phyloP scores from a whole-genome alignment of 208 protist genomes.

The Trypanosoma boissoni region DNA sequence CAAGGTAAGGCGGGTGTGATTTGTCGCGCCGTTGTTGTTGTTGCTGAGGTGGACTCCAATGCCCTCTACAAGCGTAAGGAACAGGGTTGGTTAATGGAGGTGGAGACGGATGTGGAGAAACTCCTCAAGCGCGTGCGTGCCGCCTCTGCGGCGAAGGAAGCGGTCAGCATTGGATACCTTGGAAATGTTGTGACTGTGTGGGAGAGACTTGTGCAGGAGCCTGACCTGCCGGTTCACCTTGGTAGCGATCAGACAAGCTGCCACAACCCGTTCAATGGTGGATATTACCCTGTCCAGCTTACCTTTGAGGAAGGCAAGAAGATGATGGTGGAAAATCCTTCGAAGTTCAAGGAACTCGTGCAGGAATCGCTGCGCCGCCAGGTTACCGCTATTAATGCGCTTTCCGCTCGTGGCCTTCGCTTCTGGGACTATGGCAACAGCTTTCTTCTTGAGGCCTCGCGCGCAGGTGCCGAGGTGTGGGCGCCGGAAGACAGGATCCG shows the following conservation, averaged over 20 bases:
- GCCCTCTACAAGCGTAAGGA: slow-evolving; percentile 72
- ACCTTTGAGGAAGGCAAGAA: slow-evolving; percentile 78
- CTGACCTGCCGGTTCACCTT: slow-evolving; percentile 53
- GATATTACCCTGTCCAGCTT: slow-evolving; percentile 86
- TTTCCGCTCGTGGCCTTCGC: slow-evolving; percentile 48
- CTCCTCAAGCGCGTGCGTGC: slow-evolving; percentile 42
- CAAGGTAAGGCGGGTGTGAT: slow-evolving; percentile 86
- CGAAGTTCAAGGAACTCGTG: slow-evolving; percentile 69
- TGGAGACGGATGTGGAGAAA: slow-evolving; percentile 34
- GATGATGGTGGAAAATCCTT: slow-evolving; percentile 76
- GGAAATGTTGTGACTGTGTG: slow-evolving; percentile 88
- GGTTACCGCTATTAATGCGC: slow-evolving; percentile 66
- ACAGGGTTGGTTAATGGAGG: slow-evolving; percentile 80
- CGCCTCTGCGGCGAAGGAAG: slow-evolving; percentile 39
- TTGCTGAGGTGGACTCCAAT: slow-evolving; percentile 69
- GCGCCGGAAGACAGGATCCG: slow-evolving; percentile 30
- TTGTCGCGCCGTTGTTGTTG: slow-evolving; percentile 59
- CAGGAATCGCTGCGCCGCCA: slow-evolving; percentile 70
- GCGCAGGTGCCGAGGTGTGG: slow-evolving; percentile 64
- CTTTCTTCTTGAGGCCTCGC: slow-evolving; percentile 65
- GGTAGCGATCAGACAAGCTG: slow-evolving; percentile 89
- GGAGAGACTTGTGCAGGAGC: slow-evolving; percentile 54
- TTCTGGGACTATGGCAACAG: slow-evolving; percentile 92
- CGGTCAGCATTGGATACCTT: slow-evolving; percentile 66
- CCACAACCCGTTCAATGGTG: slow-evolving; percentile 89